Base-by-base conservation (phyloP, 441 rosid species). In the Arabidopsis lyrata region DNA sequence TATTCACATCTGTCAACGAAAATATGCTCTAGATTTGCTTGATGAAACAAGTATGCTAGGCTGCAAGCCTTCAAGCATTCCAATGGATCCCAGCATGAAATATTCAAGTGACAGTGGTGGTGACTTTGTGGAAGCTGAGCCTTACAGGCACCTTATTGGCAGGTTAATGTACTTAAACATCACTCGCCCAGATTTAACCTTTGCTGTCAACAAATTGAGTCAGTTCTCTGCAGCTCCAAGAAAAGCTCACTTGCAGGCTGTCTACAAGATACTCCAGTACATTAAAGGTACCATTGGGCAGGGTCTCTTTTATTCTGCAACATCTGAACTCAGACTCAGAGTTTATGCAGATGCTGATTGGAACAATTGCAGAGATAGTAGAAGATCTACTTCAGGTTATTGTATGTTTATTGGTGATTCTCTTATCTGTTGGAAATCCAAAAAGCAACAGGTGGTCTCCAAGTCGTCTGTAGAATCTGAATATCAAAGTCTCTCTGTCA, bases 281-380 rank as follows among this genome's bases (percentile, higher is more conserved):
- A 7, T 16, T 5, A 48, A 48, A 16, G 24, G 53, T 10, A 48
- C 24, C 1, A 15, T 48, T 8, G 53, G 53, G 0, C 53, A 16
- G 1, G 53, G 53, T 16, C 1, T 48, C 1, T 8, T 48, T 1
- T 48, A 48, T 9, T 8, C 53, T 1, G 10, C 53, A 0, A 15
- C 8, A 0, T 2, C 24, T 7, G 53, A 48, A 1, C 53, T 42
- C 20, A 18, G 20, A 18, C 20, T 13, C 47, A 42, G 5, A 14
- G 16, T 5, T 1, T 42, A 8, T 42, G 47, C 47, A 1, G 16
- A 42, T 42, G 47, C 47, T 0, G 47, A 42, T 14, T 42, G 2
- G 0, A 1, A 4, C 1, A 12, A n/a, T 1, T 42, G 47, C 2
- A 1, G 1, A 0, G 47, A 42, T 2, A 42, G 16, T 8, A 1